Evolutionary conservation across 441 rosid genomes (phyloP).

Genomic region (Gossypium gossypioides): DNA sequence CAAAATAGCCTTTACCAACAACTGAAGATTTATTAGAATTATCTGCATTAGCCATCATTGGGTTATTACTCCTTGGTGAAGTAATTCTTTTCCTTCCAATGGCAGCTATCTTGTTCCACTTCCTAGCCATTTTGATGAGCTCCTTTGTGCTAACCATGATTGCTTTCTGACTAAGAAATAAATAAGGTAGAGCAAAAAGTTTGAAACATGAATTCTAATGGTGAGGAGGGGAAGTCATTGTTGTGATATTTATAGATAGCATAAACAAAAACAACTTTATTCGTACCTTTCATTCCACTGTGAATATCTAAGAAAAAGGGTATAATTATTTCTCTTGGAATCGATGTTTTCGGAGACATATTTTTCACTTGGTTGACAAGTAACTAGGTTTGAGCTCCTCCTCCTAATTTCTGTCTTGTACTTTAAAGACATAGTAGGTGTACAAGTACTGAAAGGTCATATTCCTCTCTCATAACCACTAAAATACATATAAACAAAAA

Average conservation of each 20-base stretch:
- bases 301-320: neutral
- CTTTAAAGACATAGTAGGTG: neutral
- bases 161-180: neutral
- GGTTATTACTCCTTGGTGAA: neutral
- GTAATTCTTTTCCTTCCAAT: conserved; percentile 9
- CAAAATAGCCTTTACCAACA: conserved; percentile 28
- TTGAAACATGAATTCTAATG: neutral
- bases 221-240: neutral
- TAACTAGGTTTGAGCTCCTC: neutral
- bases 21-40: neutral
- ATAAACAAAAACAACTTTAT: neutral
- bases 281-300: neutral
- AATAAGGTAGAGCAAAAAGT: neutral
- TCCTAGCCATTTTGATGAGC: neutral
- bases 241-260: neutral
- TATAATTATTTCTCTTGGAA: neutral
- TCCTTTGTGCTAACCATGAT: neutral
- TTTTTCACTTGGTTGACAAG: neutral
- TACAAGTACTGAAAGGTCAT: neutral
- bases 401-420: neutral
- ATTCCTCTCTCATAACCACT: neutral
- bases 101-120: neutral
- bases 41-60: neutral
- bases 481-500: neutral
- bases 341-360: neutral